These are phyloP conservation scores for Aspergillus cavernicola DNA, from an alignment of 495 filamentous ascomycete species.

Conservation along the genomic window DNA sequence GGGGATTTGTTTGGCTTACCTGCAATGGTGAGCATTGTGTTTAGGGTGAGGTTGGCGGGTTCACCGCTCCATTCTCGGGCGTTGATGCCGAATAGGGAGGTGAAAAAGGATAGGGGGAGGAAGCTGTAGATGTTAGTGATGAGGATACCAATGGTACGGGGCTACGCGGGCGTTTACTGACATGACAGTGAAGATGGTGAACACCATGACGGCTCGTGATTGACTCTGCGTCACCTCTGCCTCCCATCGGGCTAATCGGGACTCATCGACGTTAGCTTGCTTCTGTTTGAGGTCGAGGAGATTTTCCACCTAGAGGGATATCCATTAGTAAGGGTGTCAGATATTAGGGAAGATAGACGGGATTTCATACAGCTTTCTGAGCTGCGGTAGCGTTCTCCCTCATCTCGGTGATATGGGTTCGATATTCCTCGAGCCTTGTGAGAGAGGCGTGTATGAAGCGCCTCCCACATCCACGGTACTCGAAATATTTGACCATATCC, in stretches of 20 bases:
- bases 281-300: conserved; percentile 66
- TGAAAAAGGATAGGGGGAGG: conserved; percentile 64
- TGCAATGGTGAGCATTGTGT: conserved; percentile 35
- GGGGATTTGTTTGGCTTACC: conserved; percentile 15
- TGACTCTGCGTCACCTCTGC: conserved; percentile 61
- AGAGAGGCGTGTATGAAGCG: conserved; percentile 50
- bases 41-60: conserved; percentile 25
- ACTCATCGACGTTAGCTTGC: conserved; percentile 65
- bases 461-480: conserved; percentile 28
- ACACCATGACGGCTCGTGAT: conserved; percentile 63
- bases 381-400: conserved; percentile 43
- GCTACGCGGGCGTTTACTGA: too few relatives aligned
- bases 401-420: conserved; percentile 56
- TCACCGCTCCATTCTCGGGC: conserved; percentile 57
- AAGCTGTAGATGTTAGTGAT: conserved; percentile 34
- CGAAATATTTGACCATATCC: conserved; percentile 45
- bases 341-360: neutral
- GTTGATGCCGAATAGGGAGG: conserved; percentile 64
- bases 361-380: conserved; percentile 34
- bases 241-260: conserved; percentile 59
- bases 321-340: neutral
- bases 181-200: conserved; percentile 66
- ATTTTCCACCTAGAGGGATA: conserved; percentile 51
- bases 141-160: too few relatives aligned
- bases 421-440: conserved; percentile 52